Conservation (phyloP, 805 yeast species). For the Hyphopichia homilentoma region DNA sequence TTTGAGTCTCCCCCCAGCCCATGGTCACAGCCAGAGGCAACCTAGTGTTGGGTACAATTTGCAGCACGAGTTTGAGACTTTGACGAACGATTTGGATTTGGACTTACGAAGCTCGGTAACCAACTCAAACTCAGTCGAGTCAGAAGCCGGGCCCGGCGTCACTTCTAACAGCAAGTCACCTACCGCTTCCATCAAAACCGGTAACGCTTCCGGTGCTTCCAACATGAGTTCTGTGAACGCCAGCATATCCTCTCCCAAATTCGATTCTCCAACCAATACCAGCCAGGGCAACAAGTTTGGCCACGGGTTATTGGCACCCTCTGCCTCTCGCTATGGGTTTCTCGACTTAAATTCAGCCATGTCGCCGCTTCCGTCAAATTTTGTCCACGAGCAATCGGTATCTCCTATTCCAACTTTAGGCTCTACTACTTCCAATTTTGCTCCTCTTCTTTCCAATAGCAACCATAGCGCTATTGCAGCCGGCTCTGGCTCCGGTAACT, state of each 20-base stretch:
- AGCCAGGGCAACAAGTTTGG: not conserved
- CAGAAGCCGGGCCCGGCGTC: conserved; percentile 1
- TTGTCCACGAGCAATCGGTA: conserved; percentile 17
- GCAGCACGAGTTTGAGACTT: conserved; percentile 46
- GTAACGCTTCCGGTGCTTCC: not conserved
- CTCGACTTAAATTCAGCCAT: not conserved
- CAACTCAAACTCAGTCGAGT: too few relatives aligned
- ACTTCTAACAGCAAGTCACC: not conserved
- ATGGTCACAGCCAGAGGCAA: conserved; percentile 28
- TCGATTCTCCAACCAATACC: not conserved
- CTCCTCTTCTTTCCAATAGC: conserved; percentile 26
- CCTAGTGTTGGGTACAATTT: conserved; percentile 44
- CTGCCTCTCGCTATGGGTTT: conserved; percentile 11
- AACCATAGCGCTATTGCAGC: conserved; percentile 7
- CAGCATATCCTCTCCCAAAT: not conserved
- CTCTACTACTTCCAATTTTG: conserved; percentile 16
- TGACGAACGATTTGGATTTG: conserved; percentile 43
- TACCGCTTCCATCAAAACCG: not conserved
- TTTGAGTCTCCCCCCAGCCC: conserved; percentile 1
- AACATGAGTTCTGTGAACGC: not conserved
- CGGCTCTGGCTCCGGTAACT: not conserved
- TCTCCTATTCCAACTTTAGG: conserved; percentile 15
- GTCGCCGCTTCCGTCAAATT: not conserved
- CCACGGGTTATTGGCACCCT: conserved; percentile 11
- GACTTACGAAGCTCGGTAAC: conserved; percentile 26